Base-by-base conservation (phyloP, 108 stramenopile species). In the Nitzschia sp. region DNA sequence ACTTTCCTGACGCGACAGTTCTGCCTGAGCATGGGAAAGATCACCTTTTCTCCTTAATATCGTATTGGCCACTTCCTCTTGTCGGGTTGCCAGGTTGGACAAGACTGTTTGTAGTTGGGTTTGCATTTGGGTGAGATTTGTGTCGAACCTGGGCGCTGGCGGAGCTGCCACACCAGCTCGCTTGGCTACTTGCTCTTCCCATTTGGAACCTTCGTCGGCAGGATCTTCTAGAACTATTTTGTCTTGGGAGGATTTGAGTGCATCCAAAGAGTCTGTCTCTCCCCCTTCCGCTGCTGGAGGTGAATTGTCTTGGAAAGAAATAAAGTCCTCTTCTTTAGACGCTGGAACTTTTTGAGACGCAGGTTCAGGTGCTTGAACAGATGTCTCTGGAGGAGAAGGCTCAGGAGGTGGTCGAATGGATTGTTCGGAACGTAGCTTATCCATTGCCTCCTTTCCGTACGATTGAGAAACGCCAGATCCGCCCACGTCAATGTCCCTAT, bases 121-220 rank as follows among this genome's bases (percentile, higher is more conserved):
- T 41, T 67, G 67, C 20, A 88, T 67, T 54, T 75, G 62, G 20
- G 48, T 38, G 7, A 85, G 44, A 17, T 53, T 44, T 14, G 71
- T 55, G 25, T 38, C 20, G 7, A 24, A 41, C 29, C 10, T 46
- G 6, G 46, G 46, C 6, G 14, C n/a, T 17, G 46, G 46, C 21
- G 46, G 34, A 37, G 41, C 38, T 38, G 43, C 37, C 22, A 91
- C 71, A 1, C 87, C 89, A 10, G 86, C 89, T n/a, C 89, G 78
- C 38, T 76, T 75, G 24, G 83, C 85, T 46, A 90, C 75, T 46
- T 77, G 72, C 25, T 84, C 72, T 65, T 86, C 81, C 89, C 89
- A 90, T 59, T 78, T 61, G 58, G 79, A 25, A 56, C 63, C 70
- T 29, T 66, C 68, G 1, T 54, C 24, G 8, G 41, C n/a, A 57